Conservation (phyloP, 1,284 basidiomycete species). For the Ustilago shanxiensis region DNA sequence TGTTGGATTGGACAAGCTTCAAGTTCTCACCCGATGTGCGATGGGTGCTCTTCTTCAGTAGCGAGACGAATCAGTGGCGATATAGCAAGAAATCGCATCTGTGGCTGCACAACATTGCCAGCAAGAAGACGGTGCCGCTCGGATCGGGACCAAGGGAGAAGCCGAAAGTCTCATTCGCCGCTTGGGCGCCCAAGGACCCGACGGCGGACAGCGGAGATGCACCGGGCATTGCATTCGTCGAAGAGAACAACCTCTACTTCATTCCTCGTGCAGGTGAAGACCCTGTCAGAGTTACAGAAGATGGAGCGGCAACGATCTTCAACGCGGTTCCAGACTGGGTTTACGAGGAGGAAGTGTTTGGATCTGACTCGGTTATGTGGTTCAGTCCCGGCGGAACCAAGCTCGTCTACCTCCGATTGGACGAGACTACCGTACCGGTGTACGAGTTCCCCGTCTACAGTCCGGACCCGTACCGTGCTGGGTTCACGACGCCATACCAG, state of each 20-base stretch:
- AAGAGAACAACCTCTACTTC: constrained; percentile 59
- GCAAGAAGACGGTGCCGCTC: constrained; percentile 76
- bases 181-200: constrained; percentile 37
- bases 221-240: constrained; percentile 51
- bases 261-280: constrained; percentile 26
- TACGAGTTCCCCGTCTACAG: constrained; percentile 93
- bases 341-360: constrained; percentile 75
- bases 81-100: constrained; percentile 89
- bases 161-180: constrained; percentile 41
- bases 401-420: constrained; percentile 85
- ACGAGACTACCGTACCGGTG: constrained; percentile 88
- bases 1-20: constrained; percentile 53
- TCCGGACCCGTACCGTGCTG: constrained; percentile 48
- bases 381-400: constrained; percentile 87
- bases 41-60: constrained; percentile 58
- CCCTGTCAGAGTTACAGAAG: constrained; percentile 82
- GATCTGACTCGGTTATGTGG: constrained; percentile 83
- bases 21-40: constrained; percentile 55
- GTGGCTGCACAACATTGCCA: constrained; percentile 81
- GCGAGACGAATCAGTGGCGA: constrained; percentile 82
- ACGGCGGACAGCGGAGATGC: constrained; percentile 14
- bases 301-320: constrained; percentile 86
- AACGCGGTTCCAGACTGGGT: constrained; percentile 92
- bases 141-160: constrained; percentile 23
- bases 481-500: constrained; percentile 58